Evolutionary conservation across 345 rosid species (phyloP).

Genomic region (Euphorbia pulcherrima): DNA sequence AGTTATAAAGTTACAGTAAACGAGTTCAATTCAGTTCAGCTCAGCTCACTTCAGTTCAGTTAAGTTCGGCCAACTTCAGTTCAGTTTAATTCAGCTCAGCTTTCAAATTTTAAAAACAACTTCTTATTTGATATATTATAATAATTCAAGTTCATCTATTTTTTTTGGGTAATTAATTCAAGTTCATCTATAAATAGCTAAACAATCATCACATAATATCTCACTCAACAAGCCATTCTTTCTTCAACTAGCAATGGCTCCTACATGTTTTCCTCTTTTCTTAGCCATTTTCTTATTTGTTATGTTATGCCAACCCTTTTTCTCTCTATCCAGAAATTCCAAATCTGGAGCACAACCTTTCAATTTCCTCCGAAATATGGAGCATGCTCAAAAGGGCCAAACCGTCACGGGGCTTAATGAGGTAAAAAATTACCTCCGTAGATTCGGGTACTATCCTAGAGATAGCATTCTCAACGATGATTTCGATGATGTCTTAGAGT

Average conservation of each 20-base stretch:
- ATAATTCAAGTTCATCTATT: too few species aligned
- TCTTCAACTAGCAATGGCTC: not conserved
- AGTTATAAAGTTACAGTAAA: too few species aligned
- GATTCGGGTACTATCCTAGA: not conserved
- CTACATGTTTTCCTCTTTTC: not conserved
- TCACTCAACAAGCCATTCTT: too few species aligned
- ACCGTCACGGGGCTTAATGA: not conserved
- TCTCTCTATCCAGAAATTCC: not conserved
- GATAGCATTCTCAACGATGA: not conserved
- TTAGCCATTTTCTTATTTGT: not conserved
- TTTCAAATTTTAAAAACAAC: too few species aligned
- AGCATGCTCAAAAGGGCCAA: not conserved
- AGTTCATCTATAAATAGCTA: not conserved
- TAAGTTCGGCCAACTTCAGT: too few species aligned
- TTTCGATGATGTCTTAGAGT: conserved; percentile 20
- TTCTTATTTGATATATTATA: too few species aligned
- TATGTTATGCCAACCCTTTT: conserved; percentile 1
- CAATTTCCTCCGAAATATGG: not conserved
- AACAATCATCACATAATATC: not conserved
- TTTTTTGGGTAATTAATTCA: too few species aligned
- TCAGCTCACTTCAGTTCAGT: too few species aligned
- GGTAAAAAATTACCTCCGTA: conserved; percentile 1
- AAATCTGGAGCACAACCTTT: not conserved
- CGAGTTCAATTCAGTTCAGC: too few species aligned
- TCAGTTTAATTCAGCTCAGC: too few species aligned